Percentiles rank a stretch among this genome's conserved stretches.
phyloP scores from a whole-genome alignment of 768 basidiomycete genomes.

The Gymnopilus dilepis region DNA sequence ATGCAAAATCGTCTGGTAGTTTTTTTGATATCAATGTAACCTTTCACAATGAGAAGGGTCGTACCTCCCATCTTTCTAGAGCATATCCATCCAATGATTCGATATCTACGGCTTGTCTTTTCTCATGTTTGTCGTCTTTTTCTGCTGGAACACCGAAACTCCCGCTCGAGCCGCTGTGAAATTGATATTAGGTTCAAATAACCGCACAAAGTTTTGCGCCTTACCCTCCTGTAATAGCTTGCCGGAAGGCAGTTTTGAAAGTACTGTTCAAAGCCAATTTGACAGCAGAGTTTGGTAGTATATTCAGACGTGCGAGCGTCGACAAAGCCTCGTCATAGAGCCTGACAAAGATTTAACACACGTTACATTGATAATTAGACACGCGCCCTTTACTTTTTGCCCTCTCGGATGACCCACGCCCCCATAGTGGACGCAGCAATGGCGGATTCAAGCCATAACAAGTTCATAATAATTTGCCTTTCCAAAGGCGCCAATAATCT shows the following conservation, averaged over 20 bases:
- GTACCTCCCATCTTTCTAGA: constrained; percentile 89
- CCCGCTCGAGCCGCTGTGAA: constrained; percentile 66
- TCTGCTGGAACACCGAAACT: constrained; percentile 85
- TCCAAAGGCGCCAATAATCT: constrained; percentile 82
- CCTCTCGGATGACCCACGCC: constrained; percentile 78
- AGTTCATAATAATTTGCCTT: constrained; percentile 84
- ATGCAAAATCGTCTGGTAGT: constrained; percentile 85
- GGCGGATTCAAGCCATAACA: constrained; percentile 86
- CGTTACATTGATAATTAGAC: constrained; percentile 6
- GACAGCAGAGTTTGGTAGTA: constrained; percentile 62
- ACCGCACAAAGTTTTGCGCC: constrained; percentile 23
- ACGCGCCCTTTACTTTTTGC: constrained; percentile 60
- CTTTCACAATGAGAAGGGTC: constrained; percentile 18
- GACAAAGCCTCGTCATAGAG: constrained; percentile 71
- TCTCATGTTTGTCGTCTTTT: constrained; percentile 69
- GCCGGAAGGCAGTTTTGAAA: constrained; percentile 80
- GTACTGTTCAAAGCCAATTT: constrained; percentile 73
- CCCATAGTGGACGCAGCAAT: constrained; percentile 71
- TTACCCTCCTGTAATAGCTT: constrained; percentile 88
- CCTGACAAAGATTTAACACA: constrained; percentile 44
- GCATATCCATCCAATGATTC: constrained; percentile 81
- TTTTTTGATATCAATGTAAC: not conserved
- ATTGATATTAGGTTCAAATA: constrained; percentile 12
- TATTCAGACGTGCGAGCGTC: constrained; percentile 70
- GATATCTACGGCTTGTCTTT: constrained; percentile 54